Conservation (phyloP, 2,329 filamentous ascomycete genomes). For the Talaromyces sp. region DNA sequence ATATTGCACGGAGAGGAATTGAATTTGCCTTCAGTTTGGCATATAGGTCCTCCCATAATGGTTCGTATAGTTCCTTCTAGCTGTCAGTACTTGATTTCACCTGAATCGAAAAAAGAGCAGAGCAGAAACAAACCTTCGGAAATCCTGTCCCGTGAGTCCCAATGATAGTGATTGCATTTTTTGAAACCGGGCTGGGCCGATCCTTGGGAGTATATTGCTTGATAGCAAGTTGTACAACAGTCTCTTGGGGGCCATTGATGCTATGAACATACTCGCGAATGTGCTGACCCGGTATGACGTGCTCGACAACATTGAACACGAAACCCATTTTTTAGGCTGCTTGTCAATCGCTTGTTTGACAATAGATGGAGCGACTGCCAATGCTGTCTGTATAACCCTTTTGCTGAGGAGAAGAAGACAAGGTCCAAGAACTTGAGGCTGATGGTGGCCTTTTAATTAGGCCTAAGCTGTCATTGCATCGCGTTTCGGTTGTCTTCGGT, state of each 20-base stretch:
- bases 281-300: conserved; percentile 48
- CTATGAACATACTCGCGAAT: conserved; percentile 47
- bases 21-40: conserved; percentile 49
- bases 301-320: conserved; percentile 31
- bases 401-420: not conserved
- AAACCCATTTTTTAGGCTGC: not conserved
- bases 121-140: not conserved
- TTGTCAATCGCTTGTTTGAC: not conserved
- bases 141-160: not conserved
- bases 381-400: not conserved
- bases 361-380: not conserved
- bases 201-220: conserved; percentile 56
- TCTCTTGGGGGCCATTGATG: conserved; percentile 44
- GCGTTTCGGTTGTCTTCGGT: not conserved
- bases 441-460: not conserved
- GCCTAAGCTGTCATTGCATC: not conserved
- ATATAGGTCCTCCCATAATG: conserved; percentile 75
- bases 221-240: conserved; percentile 48
- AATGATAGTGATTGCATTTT: conserved; percentile 24
- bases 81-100: not conserved
- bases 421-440: not conserved
- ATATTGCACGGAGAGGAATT: conserved; percentile 69
- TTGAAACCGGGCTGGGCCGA: conserved; percentile 40
- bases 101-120: too few species aligned
- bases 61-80: conserved; percentile 73